Evolutionary conservation across 2,329 filamentous ascomycete genomes (phyloP), one percentile per base, ranked within the genome.

Genomic region (Catunica adiposa): DNA sequence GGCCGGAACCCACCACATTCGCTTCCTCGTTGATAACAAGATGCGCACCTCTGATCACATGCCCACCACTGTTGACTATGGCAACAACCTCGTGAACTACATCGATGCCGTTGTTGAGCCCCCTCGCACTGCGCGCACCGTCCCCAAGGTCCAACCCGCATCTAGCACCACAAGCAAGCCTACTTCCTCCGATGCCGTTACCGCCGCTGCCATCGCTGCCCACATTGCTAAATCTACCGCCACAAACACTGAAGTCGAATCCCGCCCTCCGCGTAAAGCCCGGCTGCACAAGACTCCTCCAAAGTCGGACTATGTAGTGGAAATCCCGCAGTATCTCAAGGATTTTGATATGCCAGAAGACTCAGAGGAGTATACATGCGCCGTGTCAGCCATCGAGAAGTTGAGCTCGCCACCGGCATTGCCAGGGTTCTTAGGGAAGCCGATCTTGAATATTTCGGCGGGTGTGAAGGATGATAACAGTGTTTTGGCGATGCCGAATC

Each of bases 401-500:
- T 75, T 90, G n/a, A 82, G 88, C 0, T 81, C 82, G 23, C 90
- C 92, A 3, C 92, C 92, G 1, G 82, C 79, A 61, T 75, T 98
- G 47, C 92, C 92, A 0, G 81, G 92, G 51, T 97, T 97, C 71
- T 72, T 98, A 52, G 86, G 84, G 62, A 95, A 95, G 71, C 92
- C 89, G 31, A 96, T 98, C 58, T 71, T 98, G 61, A 98, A 98
- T 67, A 86, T 86, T 51, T 83, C 82, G 1, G 89, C 87, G 25
- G 82, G 90, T 5, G 88, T 95, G 76, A 97, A 97, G 72, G 92
- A 98, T 66, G 92, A 98, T 69, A 95, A 90, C 68, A 96, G 89
- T 69, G 92, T 98, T 59, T 72, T 98, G 60, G 92, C 88, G 62
- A 90, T 96, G 78, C 54, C 54, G 8, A 98, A 97, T 64, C 90